Percentiles rank a stretch among this genome's conserved stretches.
These are phyloP conservation scores for Alternaria tenuissima DNA, from an alignment of 2,329 filamentous ascomycete species.

Conservation along the genomic window DNA sequence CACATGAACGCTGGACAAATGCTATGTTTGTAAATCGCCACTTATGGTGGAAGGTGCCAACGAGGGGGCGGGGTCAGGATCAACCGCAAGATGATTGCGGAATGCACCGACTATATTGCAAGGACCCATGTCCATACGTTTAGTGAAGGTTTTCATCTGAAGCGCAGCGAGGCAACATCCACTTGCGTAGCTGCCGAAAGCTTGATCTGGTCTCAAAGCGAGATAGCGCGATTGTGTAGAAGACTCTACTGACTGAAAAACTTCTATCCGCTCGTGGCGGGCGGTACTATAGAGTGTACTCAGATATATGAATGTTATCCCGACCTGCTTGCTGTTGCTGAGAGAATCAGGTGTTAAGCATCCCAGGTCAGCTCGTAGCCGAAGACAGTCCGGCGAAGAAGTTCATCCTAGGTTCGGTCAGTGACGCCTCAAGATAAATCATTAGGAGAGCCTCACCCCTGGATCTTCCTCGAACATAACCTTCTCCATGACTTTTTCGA, in stretches of 20 bases:
- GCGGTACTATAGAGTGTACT: not conserved
- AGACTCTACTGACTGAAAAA: not conserved
- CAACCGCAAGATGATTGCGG: not conserved
- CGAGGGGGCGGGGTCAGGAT: too few species aligned
- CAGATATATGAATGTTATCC: not conserved
- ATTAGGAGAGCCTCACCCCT: slow-evolving; percentile 62
- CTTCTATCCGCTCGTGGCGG: not conserved
- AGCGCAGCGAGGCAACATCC: not conserved
- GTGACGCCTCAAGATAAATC: not conserved
- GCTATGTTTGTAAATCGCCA: not conserved
- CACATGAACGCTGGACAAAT: not conserved
- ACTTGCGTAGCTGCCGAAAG: not conserved
- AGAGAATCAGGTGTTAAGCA: slow-evolving; percentile 8
- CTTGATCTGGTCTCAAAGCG: not conserved
- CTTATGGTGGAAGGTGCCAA: not conserved
- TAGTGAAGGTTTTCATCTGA: not conserved
- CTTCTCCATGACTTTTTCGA: slow-evolving; percentile 82
- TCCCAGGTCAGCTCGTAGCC: slow-evolving; percentile 77
- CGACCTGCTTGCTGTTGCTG: not conserved
- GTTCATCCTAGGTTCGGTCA: slow-evolving; percentile 67
- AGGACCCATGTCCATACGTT: not conserved
- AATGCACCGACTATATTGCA: not conserved
- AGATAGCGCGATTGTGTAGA: not conserved
- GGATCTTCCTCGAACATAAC: slow-evolving; percentile 90
- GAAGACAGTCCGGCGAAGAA: slow-evolving; percentile 81